phyloP scores from a whole-genome alignment of 768 basidiomycete genomes.

The Tremella mesenterica region DNA sequence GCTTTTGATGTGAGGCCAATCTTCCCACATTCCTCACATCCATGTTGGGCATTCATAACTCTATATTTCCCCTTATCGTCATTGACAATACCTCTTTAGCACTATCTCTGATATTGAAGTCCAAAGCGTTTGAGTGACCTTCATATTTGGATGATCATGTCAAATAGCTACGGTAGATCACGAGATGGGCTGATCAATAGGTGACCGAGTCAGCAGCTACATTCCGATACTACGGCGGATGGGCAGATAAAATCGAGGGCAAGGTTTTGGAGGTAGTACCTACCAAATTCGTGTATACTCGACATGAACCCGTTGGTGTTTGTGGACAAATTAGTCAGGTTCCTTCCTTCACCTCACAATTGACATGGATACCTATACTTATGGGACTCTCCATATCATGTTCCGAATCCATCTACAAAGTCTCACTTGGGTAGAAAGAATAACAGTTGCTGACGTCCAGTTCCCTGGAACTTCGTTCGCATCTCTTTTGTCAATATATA shows the following conservation, averaged over 20 bases:
- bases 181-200: neutral
- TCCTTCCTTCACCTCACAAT: conserved; percentile 16
- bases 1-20: conserved; percentile 15
- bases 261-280: conserved; percentile 51
- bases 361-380: neutral
- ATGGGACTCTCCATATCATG: too few species aligned
- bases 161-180: neutral
- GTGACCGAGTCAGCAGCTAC: conserved; percentile 26
- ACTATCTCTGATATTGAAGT: too few species aligned
- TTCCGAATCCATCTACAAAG: too few species aligned
- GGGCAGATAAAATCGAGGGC: conserved; percentile 88
- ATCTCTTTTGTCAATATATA: neutral
- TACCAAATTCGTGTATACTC: conserved; percentile 67
- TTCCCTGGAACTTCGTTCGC: conserved; percentile 70
- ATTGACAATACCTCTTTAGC: neutral
- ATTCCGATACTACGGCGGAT: conserved; percentile 78
- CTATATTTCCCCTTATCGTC: neutral
- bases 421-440: too few species aligned
- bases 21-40: neutral
- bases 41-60: neutral
- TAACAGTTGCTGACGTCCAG: neutral
- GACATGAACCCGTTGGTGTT: conserved; percentile 55
- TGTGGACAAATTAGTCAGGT: conserved; percentile 75
- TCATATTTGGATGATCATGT: neutral
- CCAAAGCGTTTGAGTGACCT: too few species aligned